Evolutionary conservation across 2,329 filamentous ascomycete genomes (phyloP).

Genomic region (Sporothrix luriei): DNA sequence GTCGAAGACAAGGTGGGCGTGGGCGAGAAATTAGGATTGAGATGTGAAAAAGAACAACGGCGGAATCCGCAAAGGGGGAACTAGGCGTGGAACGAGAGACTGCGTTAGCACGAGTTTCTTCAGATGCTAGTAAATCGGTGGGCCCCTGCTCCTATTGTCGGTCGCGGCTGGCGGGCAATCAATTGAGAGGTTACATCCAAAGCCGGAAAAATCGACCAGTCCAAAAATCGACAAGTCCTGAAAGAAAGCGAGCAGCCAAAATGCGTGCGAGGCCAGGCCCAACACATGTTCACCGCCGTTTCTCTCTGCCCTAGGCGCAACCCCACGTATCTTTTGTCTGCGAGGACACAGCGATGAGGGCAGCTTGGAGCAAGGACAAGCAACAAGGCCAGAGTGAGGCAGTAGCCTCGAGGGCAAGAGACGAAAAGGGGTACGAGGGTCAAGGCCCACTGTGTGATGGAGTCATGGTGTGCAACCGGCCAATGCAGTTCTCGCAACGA

Average conservation of each 20-base stretch:
- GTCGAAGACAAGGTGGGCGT: neutral
- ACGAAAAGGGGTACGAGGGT: conserved; percentile 20
- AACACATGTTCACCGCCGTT: conserved; percentile 33
- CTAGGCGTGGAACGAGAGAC: conserved; percentile 7
- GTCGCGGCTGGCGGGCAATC: conserved; percentile 12
- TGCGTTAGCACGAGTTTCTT: conserved; percentile 8
- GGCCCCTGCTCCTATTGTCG: conserved; percentile 19
- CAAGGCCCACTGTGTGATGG: conserved; percentile 32
- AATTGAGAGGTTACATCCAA: too few relatives aligned
- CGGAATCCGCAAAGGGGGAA: conserved; percentile 11
- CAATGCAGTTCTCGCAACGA: conserved; percentile 13
- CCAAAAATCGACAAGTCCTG: neutral
- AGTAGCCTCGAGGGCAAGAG: neutral
- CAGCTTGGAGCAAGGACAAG: neutral
- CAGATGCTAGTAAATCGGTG: conserved; percentile 24
- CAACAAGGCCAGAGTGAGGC: neutral
- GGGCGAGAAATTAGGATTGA: neutral
- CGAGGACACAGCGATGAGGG: neutral
- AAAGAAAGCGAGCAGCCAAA: neutral
- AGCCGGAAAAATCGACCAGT: neutral
- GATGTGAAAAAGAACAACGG: conserved; percentile 10
- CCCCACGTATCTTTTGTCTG: conserved; percentile 7
- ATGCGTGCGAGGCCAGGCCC: neutral
- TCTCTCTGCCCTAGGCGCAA: conserved; percentile 24
- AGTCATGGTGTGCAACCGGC: conserved; percentile 14